Evolutionary conservation across 1,284 basidiomycete species (phyloP).

Genomic region (Apiotrichum domesticum): DNA sequence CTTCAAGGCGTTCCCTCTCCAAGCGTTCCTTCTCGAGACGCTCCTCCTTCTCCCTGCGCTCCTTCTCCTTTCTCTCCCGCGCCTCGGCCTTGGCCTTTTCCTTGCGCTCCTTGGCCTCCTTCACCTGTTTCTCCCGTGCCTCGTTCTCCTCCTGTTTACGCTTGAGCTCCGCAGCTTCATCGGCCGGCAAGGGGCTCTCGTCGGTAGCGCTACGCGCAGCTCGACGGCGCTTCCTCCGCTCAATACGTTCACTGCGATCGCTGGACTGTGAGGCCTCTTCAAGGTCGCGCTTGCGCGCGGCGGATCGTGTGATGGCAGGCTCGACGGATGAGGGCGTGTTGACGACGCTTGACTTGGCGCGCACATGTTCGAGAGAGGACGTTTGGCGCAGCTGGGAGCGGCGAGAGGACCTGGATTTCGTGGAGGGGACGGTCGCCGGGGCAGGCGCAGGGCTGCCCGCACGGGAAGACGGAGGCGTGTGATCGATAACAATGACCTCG

Average conservation of each 20-base stretch:
- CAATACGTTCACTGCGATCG: background rate
- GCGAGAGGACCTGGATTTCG: background rate
- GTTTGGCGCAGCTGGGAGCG: background rate
- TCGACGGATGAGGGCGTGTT: background rate
- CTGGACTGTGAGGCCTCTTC: background rate
- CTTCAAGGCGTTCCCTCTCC: constrained; percentile 7
- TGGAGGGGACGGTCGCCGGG: background rate
- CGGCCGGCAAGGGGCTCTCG: background rate
- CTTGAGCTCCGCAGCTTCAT: too few species aligned
- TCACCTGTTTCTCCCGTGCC: too few species aligned
- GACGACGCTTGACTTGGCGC: too few species aligned
- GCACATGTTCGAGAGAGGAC: background rate
- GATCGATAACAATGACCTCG: too few species aligned
- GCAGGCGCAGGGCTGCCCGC: too few species aligned
- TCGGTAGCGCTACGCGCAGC: background rate
- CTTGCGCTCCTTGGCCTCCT: background rate
- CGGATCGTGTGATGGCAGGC: constrained; percentile 5
- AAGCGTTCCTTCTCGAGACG: too few species aligned
- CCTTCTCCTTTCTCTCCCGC: too few species aligned
- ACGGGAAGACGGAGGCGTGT: too few species aligned
- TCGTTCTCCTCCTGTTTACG: too few species aligned
- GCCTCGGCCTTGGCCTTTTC: background rate
- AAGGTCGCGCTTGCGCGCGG: constrained; percentile 8
- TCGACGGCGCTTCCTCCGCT: constrained; percentile 1
- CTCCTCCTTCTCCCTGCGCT: too few species aligned